Conservation (phyloP, 2,329 filamentous ascomycete genomes). For the Lachnum nothofagi region DNA sequence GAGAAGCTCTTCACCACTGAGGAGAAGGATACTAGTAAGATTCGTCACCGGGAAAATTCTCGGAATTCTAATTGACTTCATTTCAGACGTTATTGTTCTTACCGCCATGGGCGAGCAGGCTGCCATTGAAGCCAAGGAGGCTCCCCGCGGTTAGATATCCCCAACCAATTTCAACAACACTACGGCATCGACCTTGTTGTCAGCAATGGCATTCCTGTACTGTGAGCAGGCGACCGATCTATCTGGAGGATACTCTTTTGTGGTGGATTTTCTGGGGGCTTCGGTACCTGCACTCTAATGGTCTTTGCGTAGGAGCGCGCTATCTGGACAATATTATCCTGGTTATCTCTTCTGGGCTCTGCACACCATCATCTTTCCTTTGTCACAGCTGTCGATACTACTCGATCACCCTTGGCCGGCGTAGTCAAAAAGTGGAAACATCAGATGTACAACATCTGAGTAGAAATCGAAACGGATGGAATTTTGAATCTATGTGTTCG, state of each 20-base stretch:
- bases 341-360: conserved; percentile 31
- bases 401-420: conserved; percentile 32
- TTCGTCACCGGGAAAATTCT: conserved; percentile 1
- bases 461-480: conserved; percentile 32
- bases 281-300: conserved; percentile 36
- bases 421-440: conserved; percentile 33
- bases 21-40: conserved; percentile 92
- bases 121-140: conserved; percentile 91
- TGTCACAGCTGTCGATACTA: conserved; percentile 29
- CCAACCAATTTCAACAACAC: conserved; percentile 17
- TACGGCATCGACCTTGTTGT: conserved; percentile 29
- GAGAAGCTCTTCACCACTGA: conserved; percentile 70
- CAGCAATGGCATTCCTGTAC: conserved; percentile 27
- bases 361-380: conserved; percentile 27
- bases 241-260: conserved; percentile 20
- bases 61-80: conserved; percentile 8
- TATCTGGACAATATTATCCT: conserved; percentile 45
- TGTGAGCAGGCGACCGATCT: conserved; percentile 23
- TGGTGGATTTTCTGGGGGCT: conserved; percentile 26
- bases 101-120: conserved; percentile 94
- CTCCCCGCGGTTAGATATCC: conserved; percentile 45
- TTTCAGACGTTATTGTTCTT: conserved; percentile 79
- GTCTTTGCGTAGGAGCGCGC: conserved; percentile 39
- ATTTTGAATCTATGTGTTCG: conserved; percentile 11
- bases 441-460: conserved; percentile 29